Evolutionary conservation across 1,139 yeast species (phyloP).

Genomic region (Geotrichum europaeum): DNA sequence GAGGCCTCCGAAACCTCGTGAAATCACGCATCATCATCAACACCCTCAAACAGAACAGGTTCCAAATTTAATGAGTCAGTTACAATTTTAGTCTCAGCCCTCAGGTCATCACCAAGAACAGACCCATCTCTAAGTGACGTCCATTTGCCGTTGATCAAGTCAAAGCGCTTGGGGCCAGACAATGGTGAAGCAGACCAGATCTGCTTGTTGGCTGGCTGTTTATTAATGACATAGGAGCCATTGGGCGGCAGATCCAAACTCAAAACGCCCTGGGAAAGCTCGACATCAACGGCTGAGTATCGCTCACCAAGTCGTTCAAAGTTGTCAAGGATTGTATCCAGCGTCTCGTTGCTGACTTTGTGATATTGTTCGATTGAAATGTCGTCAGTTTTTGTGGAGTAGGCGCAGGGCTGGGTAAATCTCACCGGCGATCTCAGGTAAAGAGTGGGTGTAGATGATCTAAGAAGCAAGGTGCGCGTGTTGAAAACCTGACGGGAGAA

Average conservation of each 20-base stretch:
- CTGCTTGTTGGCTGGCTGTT: conserved; percentile 91
- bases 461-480: background rate
- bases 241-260: conserved; percentile 57
- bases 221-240: conserved; percentile 84
- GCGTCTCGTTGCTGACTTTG: conserved; percentile 50
- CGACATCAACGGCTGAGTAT: conserved; percentile 64
- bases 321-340: conserved; percentile 58
- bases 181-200: conserved; percentile 89
- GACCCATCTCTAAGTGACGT: conserved; percentile 36
- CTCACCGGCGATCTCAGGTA: background rate
- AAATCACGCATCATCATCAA: conserved; percentile 4
- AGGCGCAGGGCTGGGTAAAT: background rate
- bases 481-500: background rate
- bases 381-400: conserved; percentile 1
- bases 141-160: conserved; percentile 37
- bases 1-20: no score
- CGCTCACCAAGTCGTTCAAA: conserved; percentile 59
- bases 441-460: background rate
- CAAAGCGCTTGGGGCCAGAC: conserved; percentile 78
- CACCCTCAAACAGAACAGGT: conserved; percentile 11
- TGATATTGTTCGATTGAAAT: conserved; percentile 48
- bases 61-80: conserved; percentile 23
- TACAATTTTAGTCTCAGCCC: conserved; percentile 31
- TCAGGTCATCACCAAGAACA: conserved; percentile 35
- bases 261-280: conserved; percentile 75